phyloP scores from a whole-genome alignment of 768 basidiomycete genomes.

The Plicaturopsis crispa region DNA sequence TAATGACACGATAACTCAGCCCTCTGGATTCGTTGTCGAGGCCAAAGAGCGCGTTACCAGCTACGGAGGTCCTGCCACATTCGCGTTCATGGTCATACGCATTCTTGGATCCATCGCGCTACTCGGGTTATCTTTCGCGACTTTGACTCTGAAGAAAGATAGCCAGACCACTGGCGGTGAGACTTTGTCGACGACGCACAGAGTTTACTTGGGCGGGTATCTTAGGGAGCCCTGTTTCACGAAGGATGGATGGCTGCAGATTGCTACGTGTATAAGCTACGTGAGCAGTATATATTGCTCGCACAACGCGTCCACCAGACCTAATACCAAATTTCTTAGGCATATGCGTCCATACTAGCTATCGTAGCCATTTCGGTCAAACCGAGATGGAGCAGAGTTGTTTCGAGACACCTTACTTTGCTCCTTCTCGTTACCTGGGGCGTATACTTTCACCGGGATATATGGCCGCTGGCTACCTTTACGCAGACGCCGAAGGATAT shows the following conservation, averaged over 20 bases:
- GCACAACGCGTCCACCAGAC: background rate
- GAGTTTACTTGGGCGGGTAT: no score
- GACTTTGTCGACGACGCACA: no score
- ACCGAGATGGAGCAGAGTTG: slow-evolving; percentile 27
- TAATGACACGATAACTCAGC: slow-evolving; percentile 14
- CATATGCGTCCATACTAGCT: slow-evolving; percentile 37
- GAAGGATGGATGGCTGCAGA: slow-evolving; percentile 20
- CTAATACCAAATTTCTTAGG: slow-evolving; percentile 16
- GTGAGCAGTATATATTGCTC: slow-evolving; percentile 12
- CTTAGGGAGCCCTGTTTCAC: no score
- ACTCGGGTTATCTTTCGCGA: slow-evolving; percentile 41
- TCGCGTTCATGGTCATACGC: slow-evolving; percentile 37
- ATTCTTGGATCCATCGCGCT: slow-evolving; percentile 37
- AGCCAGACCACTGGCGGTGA: no score
- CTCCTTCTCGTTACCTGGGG: slow-evolving; percentile 1
- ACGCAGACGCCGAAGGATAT: slow-evolving; percentile 1
- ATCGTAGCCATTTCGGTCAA: slow-evolving; percentile 30
- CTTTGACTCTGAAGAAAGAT: slow-evolving; percentile 27
- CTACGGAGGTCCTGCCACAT: slow-evolving; percentile 40
- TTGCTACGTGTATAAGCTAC: slow-evolving; percentile 23
- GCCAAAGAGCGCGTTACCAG: slow-evolving; percentile 29
- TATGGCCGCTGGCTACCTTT: slow-evolving; percentile 8
- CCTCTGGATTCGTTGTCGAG: slow-evolving; percentile 23
- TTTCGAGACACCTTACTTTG: slow-evolving; percentile 8
- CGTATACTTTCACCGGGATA: slow-evolving; percentile 7